phyloP scores from a whole-genome alignment of 208 protist genomes.

The Trypanosoma mega region DNA sequence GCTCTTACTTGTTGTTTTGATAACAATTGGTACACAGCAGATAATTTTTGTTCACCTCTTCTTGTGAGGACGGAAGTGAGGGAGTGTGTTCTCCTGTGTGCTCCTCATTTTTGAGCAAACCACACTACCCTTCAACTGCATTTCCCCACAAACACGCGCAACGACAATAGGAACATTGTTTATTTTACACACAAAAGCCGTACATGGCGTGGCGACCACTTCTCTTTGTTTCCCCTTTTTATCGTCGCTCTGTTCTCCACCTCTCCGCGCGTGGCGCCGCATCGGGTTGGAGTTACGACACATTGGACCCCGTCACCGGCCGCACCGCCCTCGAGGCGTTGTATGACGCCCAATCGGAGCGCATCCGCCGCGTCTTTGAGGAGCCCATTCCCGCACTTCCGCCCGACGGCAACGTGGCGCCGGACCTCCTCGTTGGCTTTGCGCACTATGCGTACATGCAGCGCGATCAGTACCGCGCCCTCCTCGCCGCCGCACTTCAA shows the following conservation, averaged over 20 bases:
- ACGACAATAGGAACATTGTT: too few relatives aligned
- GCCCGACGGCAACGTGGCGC: conserved; percentile 61
- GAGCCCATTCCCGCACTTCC: conserved; percentile 71
- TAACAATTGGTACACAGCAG: too few relatives aligned
- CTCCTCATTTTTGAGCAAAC: too few relatives aligned
- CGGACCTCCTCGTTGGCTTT: conserved; percentile 85
- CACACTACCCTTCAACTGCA: too few relatives aligned
- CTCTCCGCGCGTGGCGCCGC: background rate
- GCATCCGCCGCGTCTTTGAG: conserved; percentile 65
- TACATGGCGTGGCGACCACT: too few relatives aligned
- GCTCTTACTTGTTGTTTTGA: too few relatives aligned
- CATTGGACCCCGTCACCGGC: conserved; percentile 48
- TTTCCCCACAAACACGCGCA: too few relatives aligned
- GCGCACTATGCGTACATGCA: conserved; percentile 78
- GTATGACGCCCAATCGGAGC: conserved; percentile 51
- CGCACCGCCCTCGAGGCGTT: conserved; percentile 58
- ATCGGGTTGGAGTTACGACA: conserved; percentile 58
- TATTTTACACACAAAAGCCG: too few relatives aligned
- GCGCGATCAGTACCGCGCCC: conserved; percentile 79
- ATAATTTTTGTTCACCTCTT: too few relatives aligned
- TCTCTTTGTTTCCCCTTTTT: too few relatives aligned
- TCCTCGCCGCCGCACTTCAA: conserved; percentile 56
- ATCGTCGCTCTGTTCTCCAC: background rate
- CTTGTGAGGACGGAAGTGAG: too few relatives aligned
- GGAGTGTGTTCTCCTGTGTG: too few relatives aligned